These are phyloP conservation scores for Quercus variabilis DNA, from an alignment of 306 rosid species.

Conservation along the genomic window DNA sequence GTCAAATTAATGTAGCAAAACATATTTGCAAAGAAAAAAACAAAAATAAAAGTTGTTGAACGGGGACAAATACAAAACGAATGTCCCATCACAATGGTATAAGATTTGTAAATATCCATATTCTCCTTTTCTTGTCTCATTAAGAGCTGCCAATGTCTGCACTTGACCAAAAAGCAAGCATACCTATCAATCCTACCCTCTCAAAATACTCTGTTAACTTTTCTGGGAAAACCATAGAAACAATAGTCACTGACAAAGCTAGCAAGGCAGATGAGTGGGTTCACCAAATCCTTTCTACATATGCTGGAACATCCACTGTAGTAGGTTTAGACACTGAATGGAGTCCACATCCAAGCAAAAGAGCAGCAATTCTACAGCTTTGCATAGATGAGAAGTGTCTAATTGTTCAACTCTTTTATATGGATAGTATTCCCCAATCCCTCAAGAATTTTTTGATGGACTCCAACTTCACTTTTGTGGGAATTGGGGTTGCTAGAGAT, in stretches of 20 bases:
- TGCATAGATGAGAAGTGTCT: conserved; percentile 24
- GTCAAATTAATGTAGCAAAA: neutral
- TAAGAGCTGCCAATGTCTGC: neutral
- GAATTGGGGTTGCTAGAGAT: conserved; percentile 16
- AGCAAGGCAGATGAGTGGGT: conserved; percentile 14
- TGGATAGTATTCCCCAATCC: neutral
- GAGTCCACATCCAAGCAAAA: neutral
- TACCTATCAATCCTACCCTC: neutral
- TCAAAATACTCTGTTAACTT: neutral
- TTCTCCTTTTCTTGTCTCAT: neutral
- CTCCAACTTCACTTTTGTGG: conserved; percentile 8
- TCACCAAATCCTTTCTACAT: neutral
- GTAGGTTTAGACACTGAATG: neutral
- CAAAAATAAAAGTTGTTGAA: too few relatives aligned
- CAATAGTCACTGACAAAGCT: conserved; percentile 10
- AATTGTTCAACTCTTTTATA: conserved; percentile 5
- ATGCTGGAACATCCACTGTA: neutral
- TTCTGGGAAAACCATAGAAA: conserved; percentile 18
- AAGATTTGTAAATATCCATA: neutral
- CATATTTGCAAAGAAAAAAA: too few relatives aligned
- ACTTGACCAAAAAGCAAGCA: neutral
- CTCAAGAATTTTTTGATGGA: neutral
- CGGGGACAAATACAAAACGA: too few relatives aligned
- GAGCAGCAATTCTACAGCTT: conserved; percentile 20
- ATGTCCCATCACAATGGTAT: neutral